Base-by-base conservation (phyloP, 768 basidiomycete genomes). In the Leucocoprinus birnbaumii region DNA sequence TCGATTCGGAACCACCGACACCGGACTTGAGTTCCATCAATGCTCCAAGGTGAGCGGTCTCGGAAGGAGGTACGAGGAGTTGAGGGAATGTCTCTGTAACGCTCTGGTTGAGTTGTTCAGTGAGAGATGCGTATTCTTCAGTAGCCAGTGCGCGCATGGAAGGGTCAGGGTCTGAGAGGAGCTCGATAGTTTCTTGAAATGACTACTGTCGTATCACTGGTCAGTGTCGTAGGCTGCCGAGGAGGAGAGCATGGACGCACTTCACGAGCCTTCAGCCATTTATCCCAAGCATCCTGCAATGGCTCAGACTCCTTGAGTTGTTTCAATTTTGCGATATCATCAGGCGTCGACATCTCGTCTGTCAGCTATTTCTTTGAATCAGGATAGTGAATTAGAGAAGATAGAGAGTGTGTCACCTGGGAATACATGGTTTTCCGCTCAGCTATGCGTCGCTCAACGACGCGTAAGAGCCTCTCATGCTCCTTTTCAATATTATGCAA, bases 1-100 rank as follows among this genome's bases (percentile, higher is more conserved):
- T 82, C 1, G 94, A 80, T 67, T 99, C 96, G 0, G 86, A 85
- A 0, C 96, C 96, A 0, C 96, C 96, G 0, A 94, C 92, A 14
- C 94, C 96, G 0, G 94, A 84, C 63, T 96, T 96, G 46, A 98
- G 73, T 62, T 98, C 96, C 58, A 99, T 73, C 48, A 98, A 75
- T 2, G 91, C 92, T 9, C 89, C 87, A 14, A 91, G 73, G 2
- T 79, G 68, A 0, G 73, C 71, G 1, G 91, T 92, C 2, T 77
- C 60, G 0, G 90, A 90, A 0, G 83, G 72, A 0, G 91, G 93
- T 2, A 91, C 76, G 54, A 96, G 82, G 2, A 94, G 77, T 0
- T 77, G 61, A 0, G 93, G 91, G 62, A 95, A 85, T 0, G 77
- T 82, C 11, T 62, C 61, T 27, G 73, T 66, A 26, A 78, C 56